Evolutionary conservation across 148 eudicot species (phyloP).

Genomic region (Diospyros kaki): DNA sequence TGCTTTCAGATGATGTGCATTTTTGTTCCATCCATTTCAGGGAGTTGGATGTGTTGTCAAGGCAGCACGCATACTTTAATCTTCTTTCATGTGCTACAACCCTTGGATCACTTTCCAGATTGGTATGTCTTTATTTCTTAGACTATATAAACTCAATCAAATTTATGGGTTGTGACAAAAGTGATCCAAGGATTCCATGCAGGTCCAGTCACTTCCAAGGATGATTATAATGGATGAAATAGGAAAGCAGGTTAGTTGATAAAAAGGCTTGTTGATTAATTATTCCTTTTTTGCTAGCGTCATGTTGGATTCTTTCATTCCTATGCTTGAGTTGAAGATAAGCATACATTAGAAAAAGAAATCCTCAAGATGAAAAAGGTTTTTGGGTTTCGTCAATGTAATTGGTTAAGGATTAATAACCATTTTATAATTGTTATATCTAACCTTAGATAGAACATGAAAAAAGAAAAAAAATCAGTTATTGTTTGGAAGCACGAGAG

Average conservation of each 20-base stretch:
- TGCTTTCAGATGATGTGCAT: constrained; percentile 8
- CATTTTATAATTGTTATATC: background rate
- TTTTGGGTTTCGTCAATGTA: background rate
- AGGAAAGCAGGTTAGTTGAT: constrained; percentile 84
- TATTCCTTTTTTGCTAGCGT: background rate
- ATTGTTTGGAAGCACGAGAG: background rate
- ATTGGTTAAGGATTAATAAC: background rate
- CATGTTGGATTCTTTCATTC: background rate
- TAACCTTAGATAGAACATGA: too few relatives aligned
- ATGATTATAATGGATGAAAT: constrained; percentile 97
- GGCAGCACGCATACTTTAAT: constrained; percentile 91
- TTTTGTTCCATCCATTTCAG: constrained; percentile 31
- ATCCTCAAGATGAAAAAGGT: background rate
- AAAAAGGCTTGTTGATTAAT: constrained; percentile 13
- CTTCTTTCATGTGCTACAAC: constrained; percentile 87
- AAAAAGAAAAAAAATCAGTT: background rate
- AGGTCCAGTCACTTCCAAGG: constrained; percentile 99
- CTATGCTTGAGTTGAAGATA: background rate
- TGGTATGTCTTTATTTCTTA: constrained; percentile 43
- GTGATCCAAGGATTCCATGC: constrained; percentile 20
- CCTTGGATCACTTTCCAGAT: constrained; percentile 94
- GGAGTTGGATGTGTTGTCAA: constrained; percentile 88
- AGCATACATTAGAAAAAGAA: background rate
- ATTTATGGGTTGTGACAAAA: constrained; percentile 8
- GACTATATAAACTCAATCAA: background rate